phyloP scores from a whole-genome alignment of 1,139 yeast genomes.

The Sugiyamaella xylanicola region DNA sequence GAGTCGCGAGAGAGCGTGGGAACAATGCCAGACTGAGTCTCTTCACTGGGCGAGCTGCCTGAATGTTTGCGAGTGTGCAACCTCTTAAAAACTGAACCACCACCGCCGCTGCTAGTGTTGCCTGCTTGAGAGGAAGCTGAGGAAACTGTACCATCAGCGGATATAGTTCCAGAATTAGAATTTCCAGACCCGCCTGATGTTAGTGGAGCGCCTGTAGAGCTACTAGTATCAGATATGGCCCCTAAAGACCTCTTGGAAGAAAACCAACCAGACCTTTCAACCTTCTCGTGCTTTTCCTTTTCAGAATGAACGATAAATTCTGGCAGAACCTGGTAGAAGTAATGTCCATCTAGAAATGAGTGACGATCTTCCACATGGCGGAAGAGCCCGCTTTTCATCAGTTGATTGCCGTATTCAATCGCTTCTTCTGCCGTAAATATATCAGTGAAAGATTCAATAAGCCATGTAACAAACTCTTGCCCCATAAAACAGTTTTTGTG shows the following conservation, averaged over 20 bases:
- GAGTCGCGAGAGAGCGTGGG: conserved; percentile 7
- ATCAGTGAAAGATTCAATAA: conserved; percentile 75
- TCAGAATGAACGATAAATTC: conserved; percentile 47
- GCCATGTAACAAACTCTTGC: conserved; percentile 82
- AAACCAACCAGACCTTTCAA: conserved; percentile 25
- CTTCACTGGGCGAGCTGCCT: conserved; percentile 18
- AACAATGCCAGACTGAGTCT: conserved; percentile 9
- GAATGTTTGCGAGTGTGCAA: conserved; percentile 23
- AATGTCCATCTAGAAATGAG: conserved; percentile 87
- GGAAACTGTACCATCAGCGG: conserved; percentile 3
- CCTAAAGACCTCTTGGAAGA: conserved; percentile 12
- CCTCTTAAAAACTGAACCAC: conserved; percentile 10
- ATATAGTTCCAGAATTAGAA: not conserved
- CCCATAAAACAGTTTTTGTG: conserved; percentile 84
- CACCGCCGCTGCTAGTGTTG: not conserved
- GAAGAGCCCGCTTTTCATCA: conserved; percentile 73
- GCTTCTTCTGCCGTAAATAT: conserved; percentile 84
- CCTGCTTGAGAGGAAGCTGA: conserved; percentile 17
- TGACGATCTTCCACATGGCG: conserved; percentile 82
- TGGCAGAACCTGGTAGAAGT: conserved; percentile 73
- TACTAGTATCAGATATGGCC: conserved; percentile 10
- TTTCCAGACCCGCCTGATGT: conserved; percentile 6
- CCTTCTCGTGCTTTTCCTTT: conserved; percentile 21
- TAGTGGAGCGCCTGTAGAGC: not conserved
- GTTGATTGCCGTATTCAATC: conserved; percentile 68